Evolutionary conservation across 768 basidiomycete genomes (phyloP).

Genomic region (Mycena vitilis): DNA sequence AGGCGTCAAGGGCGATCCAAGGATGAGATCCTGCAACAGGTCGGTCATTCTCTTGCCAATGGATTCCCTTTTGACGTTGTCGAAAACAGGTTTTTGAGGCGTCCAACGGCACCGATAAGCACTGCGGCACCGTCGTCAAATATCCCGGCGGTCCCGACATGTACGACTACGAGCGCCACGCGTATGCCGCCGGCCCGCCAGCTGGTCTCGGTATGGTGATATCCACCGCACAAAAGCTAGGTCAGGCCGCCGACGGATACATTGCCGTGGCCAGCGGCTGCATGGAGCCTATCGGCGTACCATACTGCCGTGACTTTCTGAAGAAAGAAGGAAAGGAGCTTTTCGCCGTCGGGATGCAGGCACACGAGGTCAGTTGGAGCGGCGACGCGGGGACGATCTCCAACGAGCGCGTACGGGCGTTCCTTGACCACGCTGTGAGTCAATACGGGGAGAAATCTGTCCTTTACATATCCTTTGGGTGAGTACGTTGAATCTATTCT

Average conservation of each 20-base stretch:
- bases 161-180: conserved; percentile 28
- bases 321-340: conserved; percentile 14
- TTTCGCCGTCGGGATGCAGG: conserved; percentile 19
- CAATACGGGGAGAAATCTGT: conserved; percentile 18
- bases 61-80: too few species aligned
- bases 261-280: neutral
- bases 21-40: conserved; percentile 17
- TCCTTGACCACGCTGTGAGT: conserved; percentile 4
- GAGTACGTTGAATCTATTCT: neutral
- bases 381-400: neutral
- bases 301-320: neutral
- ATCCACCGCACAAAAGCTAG: conserved; percentile 5
- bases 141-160: conserved; percentile 27
- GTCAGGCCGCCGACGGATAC: conserved; percentile 5
- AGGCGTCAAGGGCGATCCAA: conserved; percentile 13
- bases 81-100: neutral
- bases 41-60: neutral
- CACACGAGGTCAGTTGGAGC: conserved; percentile 9
- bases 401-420: neutral
- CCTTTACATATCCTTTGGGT: conserved; percentile 32
- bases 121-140: conserved; percentile 2
- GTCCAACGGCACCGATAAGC: conserved; percentile 23
- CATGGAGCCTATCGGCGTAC: conserved; percentile 20
- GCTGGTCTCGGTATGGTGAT: neutral
- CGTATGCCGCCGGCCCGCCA: conserved; percentile 6